Base-by-base conservation (phyloP, 2,329 filamentous ascomycete genomes). In the Talaromyces sp. region DNA sequence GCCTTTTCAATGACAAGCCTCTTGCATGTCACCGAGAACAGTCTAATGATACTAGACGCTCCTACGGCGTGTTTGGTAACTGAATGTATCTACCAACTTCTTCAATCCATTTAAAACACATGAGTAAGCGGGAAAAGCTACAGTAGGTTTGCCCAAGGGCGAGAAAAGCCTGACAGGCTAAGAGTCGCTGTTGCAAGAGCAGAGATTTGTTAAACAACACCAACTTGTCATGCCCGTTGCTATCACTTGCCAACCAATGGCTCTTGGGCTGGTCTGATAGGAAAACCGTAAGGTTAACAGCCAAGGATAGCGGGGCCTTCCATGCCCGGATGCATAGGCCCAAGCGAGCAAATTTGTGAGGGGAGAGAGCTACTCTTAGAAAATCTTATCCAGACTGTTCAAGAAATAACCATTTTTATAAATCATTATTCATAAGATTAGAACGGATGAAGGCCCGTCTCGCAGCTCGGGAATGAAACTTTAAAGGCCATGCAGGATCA, bases 401-500 rank as follows among this genome's bases (percentile, higher is more conserved):
- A 45, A 45, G n/a, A 11, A 9, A 45, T 45, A 10, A 8, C 11
- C 9, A 37, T 37, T 2, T 37, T 37, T 0, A 9, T 37, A 22
- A 45, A 45, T 45, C 19, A 45, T 45, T 22, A 22, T 45, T 22
- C 10, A 19, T 16, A 19, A 27, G 13, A 27, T 8, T 6, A 6
- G 16, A 56, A 27, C 10, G 13, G 45, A 48, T 22, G 45, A 27
- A 22, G 11, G 22, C 3, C 45, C 13, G 14, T 48, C 11, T 48
- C 45, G 45, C 45, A 48, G n/a, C 61, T 71, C 8, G 72, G 72
- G 58, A 54, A 66, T 9, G 64, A 64, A 2, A 70, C 70, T 7
- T 70, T 68, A 11, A 45, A 67, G 39, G 39, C 62, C 0, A 69
- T 74, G 68, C 72, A 74, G 60, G 72, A 73, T 54, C 47, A 68